phyloP scores from a whole-genome alignment of 225 moss, liverwort and hornwort genomes.

The Physcomitrium patens region DNA sequence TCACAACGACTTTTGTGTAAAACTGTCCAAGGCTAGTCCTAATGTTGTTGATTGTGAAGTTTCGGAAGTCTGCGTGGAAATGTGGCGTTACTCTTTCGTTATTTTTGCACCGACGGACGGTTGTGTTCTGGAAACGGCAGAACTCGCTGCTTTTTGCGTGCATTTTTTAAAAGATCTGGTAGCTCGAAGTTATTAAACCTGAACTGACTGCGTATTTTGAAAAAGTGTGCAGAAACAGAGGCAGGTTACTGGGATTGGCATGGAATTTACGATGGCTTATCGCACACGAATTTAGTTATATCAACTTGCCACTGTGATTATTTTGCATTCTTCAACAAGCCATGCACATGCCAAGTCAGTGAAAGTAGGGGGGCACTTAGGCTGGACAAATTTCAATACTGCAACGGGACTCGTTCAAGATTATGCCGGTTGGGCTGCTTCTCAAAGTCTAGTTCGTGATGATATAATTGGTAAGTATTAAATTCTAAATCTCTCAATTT shows the following conservation, averaged over 20 bases:
- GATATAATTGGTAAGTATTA: conserved; percentile 27
- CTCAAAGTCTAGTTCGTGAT: conserved; percentile 20
- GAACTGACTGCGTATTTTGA: neutral
- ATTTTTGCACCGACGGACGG: neutral
- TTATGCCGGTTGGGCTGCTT: conserved; percentile 26
- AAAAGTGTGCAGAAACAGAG: conserved; percentile 1
- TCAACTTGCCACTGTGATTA: conserved; percentile 12
- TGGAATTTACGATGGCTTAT: neutral
- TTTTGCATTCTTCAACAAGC: conserved; percentile 4
- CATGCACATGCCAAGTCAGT: conserved; percentile 14
- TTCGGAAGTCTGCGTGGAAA: neutral
- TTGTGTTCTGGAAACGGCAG: neutral
- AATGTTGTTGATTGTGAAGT: neutral
- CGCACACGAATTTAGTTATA: conserved; percentile 10
- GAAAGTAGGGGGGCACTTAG: conserved; percentile 19
- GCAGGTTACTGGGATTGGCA: conserved; percentile 8
- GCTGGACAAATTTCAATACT: conserved; percentile 34
- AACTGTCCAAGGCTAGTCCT: neutral
- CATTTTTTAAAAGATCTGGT: neutral
- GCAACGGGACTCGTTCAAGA: conserved; percentile 25
- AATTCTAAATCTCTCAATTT: neutral
- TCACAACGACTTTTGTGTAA: neutral
- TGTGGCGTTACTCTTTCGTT: neutral
- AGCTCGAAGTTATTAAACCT: neutral
- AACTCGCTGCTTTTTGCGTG: neutral